phyloP scores from a whole-genome alignment of 176 grass and related monocot species.

The Cenchrus fungigraminus region DNA sequence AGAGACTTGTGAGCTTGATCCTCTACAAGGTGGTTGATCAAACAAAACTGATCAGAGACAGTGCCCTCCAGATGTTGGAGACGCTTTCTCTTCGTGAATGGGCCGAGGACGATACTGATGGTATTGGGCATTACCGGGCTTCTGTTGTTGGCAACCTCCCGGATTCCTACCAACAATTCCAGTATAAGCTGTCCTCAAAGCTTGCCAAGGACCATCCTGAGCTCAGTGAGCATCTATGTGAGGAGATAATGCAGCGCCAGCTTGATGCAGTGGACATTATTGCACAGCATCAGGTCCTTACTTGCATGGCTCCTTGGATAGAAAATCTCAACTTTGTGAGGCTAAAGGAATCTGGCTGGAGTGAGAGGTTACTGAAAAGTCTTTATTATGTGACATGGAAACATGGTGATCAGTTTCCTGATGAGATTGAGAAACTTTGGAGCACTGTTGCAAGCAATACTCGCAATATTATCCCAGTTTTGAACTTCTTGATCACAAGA shows the following conservation, averaged over 20 bases:
- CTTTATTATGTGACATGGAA: constrained; percentile 99
- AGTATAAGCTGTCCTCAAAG: constrained; percentile 92
- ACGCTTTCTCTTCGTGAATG: constrained; percentile 95
- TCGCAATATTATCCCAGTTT: constrained; percentile 96
- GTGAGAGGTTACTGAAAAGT: constrained; percentile 88
- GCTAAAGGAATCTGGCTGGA: constrained; percentile 92
- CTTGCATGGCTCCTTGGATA: constrained; percentile 99
- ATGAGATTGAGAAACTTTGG: constrained; percentile 99
- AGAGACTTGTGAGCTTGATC: constrained; percentile 90
- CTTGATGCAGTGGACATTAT: constrained; percentile 98
- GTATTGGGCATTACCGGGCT: constrained; percentile 81
- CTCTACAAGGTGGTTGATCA: constrained; percentile 99
- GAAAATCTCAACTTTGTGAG: constrained; percentile 96
- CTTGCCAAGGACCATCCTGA: constrained; percentile 99
- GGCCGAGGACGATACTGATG: constrained; percentile 89
- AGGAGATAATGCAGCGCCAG: constrained; percentile 98
- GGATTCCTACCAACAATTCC: constrained; percentile 98
- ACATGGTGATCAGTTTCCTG: constrained; percentile 97
- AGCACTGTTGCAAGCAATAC: constrained; percentile 97
- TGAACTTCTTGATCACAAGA: constrained; percentile 95
- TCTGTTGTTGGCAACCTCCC: constrained; percentile 99
- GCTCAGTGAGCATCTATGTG: constrained; percentile 81
- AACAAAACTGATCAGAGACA: constrained; percentile 88
- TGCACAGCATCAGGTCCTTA: constrained; percentile 97
- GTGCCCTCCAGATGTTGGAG: constrained; percentile 97